Conservation (phyloP, 106 monocot genomes). For the Phalaenopsis equestris region DNA sequence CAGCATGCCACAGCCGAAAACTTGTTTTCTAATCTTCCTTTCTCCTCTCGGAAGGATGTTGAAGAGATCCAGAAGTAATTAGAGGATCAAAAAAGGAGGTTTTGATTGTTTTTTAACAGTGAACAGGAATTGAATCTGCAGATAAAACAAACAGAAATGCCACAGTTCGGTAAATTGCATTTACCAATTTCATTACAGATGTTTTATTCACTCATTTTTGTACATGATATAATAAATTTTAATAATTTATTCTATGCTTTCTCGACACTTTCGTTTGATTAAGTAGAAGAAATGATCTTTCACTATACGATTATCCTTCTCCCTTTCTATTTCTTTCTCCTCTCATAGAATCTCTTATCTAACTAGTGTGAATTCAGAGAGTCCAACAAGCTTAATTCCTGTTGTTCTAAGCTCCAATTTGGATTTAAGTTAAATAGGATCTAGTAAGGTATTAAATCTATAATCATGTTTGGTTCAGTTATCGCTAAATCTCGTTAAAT, state of each 20-base stretch:
- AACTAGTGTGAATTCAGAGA: too few relatives aligned
- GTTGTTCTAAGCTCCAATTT: background rate
- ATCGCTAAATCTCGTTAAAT: too few relatives aligned
- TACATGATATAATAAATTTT: background rate
- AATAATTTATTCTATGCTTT: background rate
- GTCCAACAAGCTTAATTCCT: background rate
- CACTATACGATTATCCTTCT: too few relatives aligned
- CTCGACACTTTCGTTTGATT: too few relatives aligned
- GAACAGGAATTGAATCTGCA: constrained; percentile 1
- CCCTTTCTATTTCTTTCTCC: too few relatives aligned
- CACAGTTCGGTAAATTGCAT: background rate
- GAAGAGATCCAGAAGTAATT: constrained; percentile 32
- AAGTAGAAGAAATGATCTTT: too few relatives aligned
- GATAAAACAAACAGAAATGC: background rate
- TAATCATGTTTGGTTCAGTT: too few relatives aligned
- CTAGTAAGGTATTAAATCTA: too few relatives aligned
- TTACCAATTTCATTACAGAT: background rate
- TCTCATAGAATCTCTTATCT: too few relatives aligned
- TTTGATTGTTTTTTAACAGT: background rate
- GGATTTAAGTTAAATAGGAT: too few relatives aligned
- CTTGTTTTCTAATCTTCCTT: constrained; percentile 30
- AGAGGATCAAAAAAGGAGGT: background rate
- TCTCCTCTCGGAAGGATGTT: constrained; percentile 27
- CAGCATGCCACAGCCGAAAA: constrained; percentile 25
- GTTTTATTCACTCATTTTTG: background rate